phyloP scores from a whole-genome alignment of 2,329 filamentous ascomycete species.

The Colletotrichum abscissum region DNA sequence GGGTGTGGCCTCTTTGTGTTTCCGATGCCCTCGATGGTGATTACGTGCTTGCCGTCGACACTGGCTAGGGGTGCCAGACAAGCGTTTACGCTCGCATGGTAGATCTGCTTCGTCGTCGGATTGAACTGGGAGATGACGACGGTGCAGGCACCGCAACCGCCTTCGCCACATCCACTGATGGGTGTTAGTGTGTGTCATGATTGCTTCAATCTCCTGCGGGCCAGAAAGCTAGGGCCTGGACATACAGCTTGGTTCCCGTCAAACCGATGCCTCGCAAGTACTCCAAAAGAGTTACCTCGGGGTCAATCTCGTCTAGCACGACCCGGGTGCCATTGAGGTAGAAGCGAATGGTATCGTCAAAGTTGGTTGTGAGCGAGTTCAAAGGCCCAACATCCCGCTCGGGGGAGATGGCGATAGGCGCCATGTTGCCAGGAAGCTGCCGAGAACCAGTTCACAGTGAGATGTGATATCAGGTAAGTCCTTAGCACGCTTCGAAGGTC shows the following conservation, averaged over 20 bases:
- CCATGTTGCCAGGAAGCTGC: constrained; percentile 53
- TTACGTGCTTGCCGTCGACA: constrained; percentile 96
- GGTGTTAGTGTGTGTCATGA: constrained; percentile 1
- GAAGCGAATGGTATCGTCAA: constrained; percentile 90
- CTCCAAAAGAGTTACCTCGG: constrained; percentile 90
- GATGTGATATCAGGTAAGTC: not conserved
- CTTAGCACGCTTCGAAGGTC: not conserved
- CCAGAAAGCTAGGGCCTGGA: not conserved
- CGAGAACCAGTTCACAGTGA: not conserved
- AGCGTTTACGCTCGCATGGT: constrained; percentile 96
- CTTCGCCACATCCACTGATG: constrained; percentile 85
- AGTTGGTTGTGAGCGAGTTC: constrained; percentile 75
- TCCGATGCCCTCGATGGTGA: constrained; percentile 97
- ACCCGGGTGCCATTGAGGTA: constrained; percentile 96
- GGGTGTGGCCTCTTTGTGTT: constrained; percentile 89
- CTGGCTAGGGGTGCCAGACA: constrained; percentile 93
- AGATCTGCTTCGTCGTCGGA: constrained; percentile 90
- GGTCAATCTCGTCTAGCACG: constrained; percentile 86
- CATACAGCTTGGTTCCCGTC: constrained; percentile 89
- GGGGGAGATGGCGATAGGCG: constrained; percentile 66
- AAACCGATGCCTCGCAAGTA: constrained; percentile 93
- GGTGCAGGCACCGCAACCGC: constrained; percentile 95
- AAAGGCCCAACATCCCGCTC: constrained; percentile 50
- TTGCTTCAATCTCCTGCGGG: not conserved
- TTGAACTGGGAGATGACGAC: constrained; percentile 95